These are phyloP conservation scores for Stereocaulon alpinum DNA, from an alignment of 495 filamentous ascomycete genomes.

Conservation along the genomic window DNA sequence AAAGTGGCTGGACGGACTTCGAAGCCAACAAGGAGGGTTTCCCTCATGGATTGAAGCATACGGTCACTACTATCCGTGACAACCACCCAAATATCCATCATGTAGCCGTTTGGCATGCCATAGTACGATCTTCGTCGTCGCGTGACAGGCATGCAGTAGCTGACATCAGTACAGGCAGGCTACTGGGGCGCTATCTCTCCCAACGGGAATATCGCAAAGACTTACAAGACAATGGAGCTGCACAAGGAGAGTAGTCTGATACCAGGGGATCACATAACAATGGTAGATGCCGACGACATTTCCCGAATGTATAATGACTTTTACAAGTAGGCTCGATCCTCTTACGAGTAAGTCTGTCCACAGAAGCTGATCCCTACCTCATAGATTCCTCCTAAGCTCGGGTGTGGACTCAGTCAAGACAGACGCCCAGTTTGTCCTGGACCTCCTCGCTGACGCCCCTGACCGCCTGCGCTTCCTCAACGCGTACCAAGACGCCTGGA, in stretches of 20 bases:
- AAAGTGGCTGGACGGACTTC: constrained; percentile 54
- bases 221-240: constrained; percentile 68
- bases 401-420: constrained; percentile 83
- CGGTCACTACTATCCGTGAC: constrained; percentile 55
- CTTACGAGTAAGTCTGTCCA: not conserved
- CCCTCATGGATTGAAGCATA: constrained; percentile 63
- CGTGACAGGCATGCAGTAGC: not conserved
- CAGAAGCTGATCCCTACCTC: not conserved
- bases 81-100: constrained; percentile 66
- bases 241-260: constrained; percentile 41
- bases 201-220: constrained; percentile 56
- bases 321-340: constrained; percentile 38
- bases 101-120: constrained; percentile 89
- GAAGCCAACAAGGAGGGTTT: constrained; percentile 77
- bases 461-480: constrained; percentile 57
- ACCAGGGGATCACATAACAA: constrained; percentile 54
- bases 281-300: constrained; percentile 65
- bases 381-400: constrained; percentile 50
- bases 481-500: constrained; percentile 82
- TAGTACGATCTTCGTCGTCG: constrained; percentile 29
- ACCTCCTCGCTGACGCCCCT: constrained; percentile 56
- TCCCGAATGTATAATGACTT: constrained; percentile 79
- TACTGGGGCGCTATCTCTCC: constrained; percentile 90
- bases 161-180: constrained; percentile 32
- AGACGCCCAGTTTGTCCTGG: constrained; percentile 80